Conservation (phyloP, 331 rosid genomes). For the Acacia pycnantha region DNA sequence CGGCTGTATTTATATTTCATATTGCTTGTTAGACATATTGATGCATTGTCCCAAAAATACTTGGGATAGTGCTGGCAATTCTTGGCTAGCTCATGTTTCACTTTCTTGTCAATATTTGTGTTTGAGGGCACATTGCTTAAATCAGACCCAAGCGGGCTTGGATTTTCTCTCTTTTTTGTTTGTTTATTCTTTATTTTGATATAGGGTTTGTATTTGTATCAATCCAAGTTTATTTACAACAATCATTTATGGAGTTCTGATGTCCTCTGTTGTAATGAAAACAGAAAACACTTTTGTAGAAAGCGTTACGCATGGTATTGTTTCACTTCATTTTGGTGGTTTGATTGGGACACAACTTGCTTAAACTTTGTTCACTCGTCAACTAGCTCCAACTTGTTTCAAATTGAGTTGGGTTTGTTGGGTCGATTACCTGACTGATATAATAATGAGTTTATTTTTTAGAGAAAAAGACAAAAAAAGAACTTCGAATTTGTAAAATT, state of each 20-base stretch:
- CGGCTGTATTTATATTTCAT: background rate
- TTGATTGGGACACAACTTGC: background rate
- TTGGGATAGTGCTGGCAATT: background rate
- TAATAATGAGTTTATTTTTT: no score
- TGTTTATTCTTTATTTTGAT: background rate
- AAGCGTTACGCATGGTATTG: background rate
- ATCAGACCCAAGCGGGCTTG: background rate
- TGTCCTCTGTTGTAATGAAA: background rate
- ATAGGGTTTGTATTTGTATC: background rate
- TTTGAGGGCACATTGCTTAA: background rate
- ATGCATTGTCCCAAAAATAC: background rate
- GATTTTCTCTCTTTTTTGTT: background rate
- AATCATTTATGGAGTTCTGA: background rate
- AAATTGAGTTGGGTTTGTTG: background rate
- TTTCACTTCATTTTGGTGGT: background rate
- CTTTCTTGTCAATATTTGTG: background rate
- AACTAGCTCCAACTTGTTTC: background rate
- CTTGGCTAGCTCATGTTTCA: background rate
- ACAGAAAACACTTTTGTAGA: background rate
- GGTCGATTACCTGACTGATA: background rate
- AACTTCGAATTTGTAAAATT: no score
- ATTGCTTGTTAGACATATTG: slow-evolving; percentile 14
- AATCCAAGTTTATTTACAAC: background rate
- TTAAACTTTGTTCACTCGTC: background rate
- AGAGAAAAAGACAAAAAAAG: no score